Base-by-base conservation (phyloP, 208 protist genomes). In the Trypanosoma grayi region DNA sequence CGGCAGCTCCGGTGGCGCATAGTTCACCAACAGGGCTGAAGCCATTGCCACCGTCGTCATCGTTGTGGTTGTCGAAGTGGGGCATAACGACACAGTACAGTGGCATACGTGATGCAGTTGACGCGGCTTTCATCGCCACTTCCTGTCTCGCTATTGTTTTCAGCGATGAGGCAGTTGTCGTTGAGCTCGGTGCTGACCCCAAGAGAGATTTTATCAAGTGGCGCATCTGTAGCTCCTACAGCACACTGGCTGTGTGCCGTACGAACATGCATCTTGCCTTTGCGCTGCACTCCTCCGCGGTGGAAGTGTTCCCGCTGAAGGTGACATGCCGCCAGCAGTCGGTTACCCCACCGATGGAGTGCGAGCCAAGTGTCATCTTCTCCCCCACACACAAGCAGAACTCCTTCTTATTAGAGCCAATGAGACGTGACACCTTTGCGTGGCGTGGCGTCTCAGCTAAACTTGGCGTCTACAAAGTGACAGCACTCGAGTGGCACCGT, bases 201-300 rank as follows among this genome's bases (percentile, higher is more conserved):
- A 7, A 60, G 22, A 33, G 54, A 31, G 77, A 79, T 40, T 37
- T 50, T 20, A 62, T 90, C 0, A 71, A 85, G 47, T 93, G 87
- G 87, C 77, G 81, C 27, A 73, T 59, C 11, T 76, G 83, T 44
- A 81, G 79, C 2, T 75, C 66, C 28, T 93, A 93, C 66, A 71
- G 67, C 27, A 61, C 34, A 56, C 56, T 91, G n/a, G 65, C 83
- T 7, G 83, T 91, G 16, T 90, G 81, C 53, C 81, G 67, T 20
- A 66, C 75, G 39, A 85, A 81, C 25, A 70, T 76, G 39, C 81
- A 87, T 57, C 65, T 91, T 40, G 83, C 87, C 31, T 75, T 93
- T 41, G 60, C 77, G 0, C 41, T 81, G 11, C 69, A 71, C 4
- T 70, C 77, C 41, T 78, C 79, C 14, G 73, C 64, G 3, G 68